phyloP scores from a whole-genome alignment of 345 rosid genomes.

The Punica granatum region DNA sequence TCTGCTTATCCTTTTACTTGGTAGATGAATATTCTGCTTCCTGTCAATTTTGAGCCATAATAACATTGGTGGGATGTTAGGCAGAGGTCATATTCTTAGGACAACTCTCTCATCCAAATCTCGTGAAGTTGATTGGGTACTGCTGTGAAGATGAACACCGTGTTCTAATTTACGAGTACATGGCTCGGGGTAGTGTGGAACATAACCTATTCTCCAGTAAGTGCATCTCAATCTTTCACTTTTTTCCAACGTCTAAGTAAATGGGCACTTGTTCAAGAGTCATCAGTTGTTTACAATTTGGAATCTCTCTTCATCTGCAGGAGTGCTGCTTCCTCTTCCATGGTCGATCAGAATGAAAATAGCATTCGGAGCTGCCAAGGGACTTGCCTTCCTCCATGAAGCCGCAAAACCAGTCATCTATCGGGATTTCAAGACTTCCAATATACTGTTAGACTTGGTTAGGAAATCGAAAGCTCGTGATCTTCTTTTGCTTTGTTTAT shows the following conservation, averaged over 20 bases:
- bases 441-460: slow-evolving; percentile 82
- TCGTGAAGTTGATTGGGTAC: slow-evolving; percentile 88
- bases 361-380: slow-evolving; percentile 93
- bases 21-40: slow-evolving; percentile 1
- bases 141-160: slow-evolving; percentile 88
- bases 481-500: background rate
- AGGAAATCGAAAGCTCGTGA: slow-evolving; percentile 10
- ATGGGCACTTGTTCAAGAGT: background rate
- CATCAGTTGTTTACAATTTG: slow-evolving; percentile 2
- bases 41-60: slow-evolving; percentile 6
- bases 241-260: background rate
- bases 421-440: slow-evolving; percentile 94
- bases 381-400: slow-evolving; percentile 91
- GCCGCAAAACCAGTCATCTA: slow-evolving; percentile 95
- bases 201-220: slow-evolving; percentile 81
- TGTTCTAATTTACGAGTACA: slow-evolving; percentile 80
- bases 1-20: background rate
- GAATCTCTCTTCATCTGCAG: slow-evolving; percentile 29
- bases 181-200: slow-evolving; percentile 94
- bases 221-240: slow-evolving; percentile 12
- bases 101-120: slow-evolving; percentile 91
- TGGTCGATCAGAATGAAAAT: slow-evolving; percentile 89
- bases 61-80: slow-evolving; percentile 29
- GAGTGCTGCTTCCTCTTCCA: slow-evolving; percentile 84
- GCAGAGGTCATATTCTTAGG: slow-evolving; percentile 98